Conservation (phyloP, 2,329 filamentous ascomycete genomes). For the Clarireedia hainanense region DNA sequence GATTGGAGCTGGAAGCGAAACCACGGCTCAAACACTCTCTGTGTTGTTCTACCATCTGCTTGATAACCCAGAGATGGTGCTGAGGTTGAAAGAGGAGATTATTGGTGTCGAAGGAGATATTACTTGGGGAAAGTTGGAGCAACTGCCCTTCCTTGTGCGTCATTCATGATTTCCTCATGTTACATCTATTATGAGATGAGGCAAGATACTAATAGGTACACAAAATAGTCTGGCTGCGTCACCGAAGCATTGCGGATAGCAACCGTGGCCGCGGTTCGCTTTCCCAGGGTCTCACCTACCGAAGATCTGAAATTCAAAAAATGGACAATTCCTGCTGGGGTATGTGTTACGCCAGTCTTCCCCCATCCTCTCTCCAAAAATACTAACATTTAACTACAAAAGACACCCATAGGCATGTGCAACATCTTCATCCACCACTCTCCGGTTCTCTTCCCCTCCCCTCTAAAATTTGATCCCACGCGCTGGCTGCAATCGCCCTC, state of each 20-base stretch:
- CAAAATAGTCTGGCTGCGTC: not conserved
- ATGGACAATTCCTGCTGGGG: slow-evolving; percentile 22
- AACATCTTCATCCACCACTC: slow-evolving; percentile 2
- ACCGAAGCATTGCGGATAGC: slow-evolving; percentile 1
- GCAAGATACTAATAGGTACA: not conserved
- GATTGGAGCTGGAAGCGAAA: slow-evolving; percentile 32
- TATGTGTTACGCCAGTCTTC: slow-evolving; percentile 1
- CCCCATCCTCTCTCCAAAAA: not conserved
- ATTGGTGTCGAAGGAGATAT: not conserved
- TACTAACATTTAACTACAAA: not conserved
- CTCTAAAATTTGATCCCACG: not conserved
- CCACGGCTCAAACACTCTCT: slow-evolving; percentile 29
- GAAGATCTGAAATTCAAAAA: slow-evolving; percentile 16
- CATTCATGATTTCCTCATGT: not conserved
- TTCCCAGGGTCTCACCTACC: slow-evolving; percentile 24
- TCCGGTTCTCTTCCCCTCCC: not conserved
- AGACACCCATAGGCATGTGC: slow-evolving; percentile 7
- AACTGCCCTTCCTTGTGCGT: not conserved
- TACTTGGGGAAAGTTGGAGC: slow-evolving; percentile 1
- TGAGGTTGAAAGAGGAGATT: slow-evolving; percentile 29
- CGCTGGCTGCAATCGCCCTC: not conserved
- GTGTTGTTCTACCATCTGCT: slow-evolving; percentile 32
- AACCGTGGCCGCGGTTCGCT: slow-evolving; percentile 20
- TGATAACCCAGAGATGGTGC: slow-evolving; percentile 26
- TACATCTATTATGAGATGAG: not conserved